Evolutionary conservation across 768 basidiomycete genomes (phyloP).

Genomic region (Ephemerocybe angulata): DNA sequence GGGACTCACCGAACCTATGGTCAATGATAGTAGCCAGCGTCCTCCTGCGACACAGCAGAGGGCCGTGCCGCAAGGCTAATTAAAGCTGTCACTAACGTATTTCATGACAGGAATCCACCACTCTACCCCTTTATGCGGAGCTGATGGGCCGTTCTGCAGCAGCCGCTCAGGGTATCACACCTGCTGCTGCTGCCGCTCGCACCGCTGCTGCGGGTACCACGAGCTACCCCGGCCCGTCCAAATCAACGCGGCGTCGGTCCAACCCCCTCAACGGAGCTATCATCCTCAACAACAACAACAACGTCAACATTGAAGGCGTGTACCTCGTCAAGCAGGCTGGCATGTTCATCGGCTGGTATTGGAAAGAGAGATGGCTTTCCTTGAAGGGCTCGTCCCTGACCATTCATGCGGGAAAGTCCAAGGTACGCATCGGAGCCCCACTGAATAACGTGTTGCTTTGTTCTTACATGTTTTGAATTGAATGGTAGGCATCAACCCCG

Average conservation of each 20-base stretch:
- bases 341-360: slow-evolving; percentile 64
- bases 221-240: slow-evolving; percentile 9
- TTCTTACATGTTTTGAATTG: not conserved
- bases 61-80: slow-evolving; percentile 5
- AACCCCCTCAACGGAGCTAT: slow-evolving; percentile 7
- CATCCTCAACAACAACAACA: slow-evolving; percentile 13
- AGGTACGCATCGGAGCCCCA: slow-evolving; percentile 54
- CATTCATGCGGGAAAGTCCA: slow-evolving; percentile 60
- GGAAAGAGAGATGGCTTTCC: slow-evolving; percentile 73
- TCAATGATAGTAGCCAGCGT: too few relatives aligned
- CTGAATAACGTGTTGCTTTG: not conserved
- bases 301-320: slow-evolving; percentile 51
- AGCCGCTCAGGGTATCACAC: not conserved
- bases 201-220: too few relatives aligned
- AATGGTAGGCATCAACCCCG: slow-evolving; percentile 18
- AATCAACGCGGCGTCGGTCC: slow-evolving; percentile 15
- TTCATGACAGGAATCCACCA: slow-evolving; percentile 3
- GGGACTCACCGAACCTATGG: too few relatives aligned
- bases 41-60: too few relatives aligned
- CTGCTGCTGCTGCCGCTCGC: slow-evolving; percentile 7
- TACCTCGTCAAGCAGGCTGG: slow-evolving; percentile 76
- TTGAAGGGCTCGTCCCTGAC: slow-evolving; percentile 61
- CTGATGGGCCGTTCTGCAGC: slow-evolving; percentile 7
- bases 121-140: slow-evolving; percentile 8
- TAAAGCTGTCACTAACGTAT: not conserved